Conservation (phyloP, 2,329 filamentous ascomycete genomes). For the Diaporthe sp. region DNA sequence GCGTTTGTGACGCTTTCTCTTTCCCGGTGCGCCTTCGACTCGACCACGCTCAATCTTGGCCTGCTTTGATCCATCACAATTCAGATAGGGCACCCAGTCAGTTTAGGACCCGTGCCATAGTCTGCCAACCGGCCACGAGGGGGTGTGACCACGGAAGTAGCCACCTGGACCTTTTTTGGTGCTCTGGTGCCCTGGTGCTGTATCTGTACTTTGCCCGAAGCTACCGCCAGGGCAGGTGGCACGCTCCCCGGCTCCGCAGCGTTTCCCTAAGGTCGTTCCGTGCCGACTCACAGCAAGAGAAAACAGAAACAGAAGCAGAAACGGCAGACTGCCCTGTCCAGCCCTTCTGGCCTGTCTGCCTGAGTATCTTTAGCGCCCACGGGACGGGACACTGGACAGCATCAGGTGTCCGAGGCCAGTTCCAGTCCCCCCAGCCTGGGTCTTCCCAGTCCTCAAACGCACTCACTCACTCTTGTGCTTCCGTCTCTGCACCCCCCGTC, state of each 20-base stretch:
- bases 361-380: constrained; percentile 8
- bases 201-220: background rate
- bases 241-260: background rate
- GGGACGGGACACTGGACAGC: background rate
- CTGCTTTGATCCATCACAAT: constrained; percentile 27
- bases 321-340: background rate
- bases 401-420: constrained; percentile 20
- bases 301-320: constrained; percentile 15
- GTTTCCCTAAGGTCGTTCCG: background rate
- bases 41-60: constrained; percentile 15
- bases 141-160: constrained; percentile 1
- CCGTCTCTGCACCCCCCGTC: background rate
- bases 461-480: background rate
- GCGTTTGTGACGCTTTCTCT: background rate
- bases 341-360: background rate
- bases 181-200: background rate
- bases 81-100: constrained; percentile 20
- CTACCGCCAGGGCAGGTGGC: background rate
- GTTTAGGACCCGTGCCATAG: constrained; percentile 14
- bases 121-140: constrained; percentile 8
- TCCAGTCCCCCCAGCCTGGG: background rate
- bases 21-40: background rate
- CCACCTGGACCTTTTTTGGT: background rate
- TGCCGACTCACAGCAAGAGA: background rate
- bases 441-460: background rate